These are phyloP conservation scores for Mesotaenium endlicherianum DNA, from an alignment of 139 green algal species.

Conservation along the genomic window DNA sequence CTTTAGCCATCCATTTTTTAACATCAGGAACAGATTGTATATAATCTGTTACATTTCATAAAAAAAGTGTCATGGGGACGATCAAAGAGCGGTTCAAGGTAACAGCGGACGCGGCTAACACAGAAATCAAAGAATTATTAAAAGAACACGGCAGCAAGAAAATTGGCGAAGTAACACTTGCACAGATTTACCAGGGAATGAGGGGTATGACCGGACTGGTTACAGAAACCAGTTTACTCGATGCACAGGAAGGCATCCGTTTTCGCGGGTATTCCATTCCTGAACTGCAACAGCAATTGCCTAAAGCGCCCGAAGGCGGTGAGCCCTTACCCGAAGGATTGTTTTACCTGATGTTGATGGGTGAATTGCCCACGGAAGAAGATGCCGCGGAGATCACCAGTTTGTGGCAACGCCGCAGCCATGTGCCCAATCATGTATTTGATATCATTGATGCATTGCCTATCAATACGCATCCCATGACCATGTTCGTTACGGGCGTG, in stretches of 20 bases:
- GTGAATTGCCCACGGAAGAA: slow-evolving; percentile 57
- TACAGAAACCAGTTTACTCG: slow-evolving; percentile 94
- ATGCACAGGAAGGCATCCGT: slow-evolving; percentile 93
- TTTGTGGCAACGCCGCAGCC: slow-evolving; percentile 58
- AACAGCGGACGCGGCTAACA: too few species aligned
- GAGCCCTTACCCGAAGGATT: slow-evolving; percentile 94
- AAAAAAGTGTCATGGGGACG: too few species aligned
- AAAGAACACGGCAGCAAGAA: too few species aligned
- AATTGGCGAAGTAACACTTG: too few species aligned
- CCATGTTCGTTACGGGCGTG: slow-evolving; percentile 72
- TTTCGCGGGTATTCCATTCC: slow-evolving; percentile 93
- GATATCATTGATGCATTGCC: slow-evolving; percentile 74
- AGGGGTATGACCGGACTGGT: slow-evolving; percentile 90
- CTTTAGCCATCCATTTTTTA: too few species aligned
- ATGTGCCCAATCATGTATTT: slow-evolving; percentile 61
- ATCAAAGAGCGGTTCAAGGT: too few species aligned
- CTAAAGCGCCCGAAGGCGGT: slow-evolving; percentile 65
- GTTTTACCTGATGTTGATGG: slow-evolving; percentile 94
- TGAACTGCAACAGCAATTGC: slow-evolving; percentile 84
- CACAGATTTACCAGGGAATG: too few species aligned
- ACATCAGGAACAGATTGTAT: too few species aligned
- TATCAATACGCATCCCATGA: slow-evolving; percentile 86
- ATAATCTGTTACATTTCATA: too few species aligned
- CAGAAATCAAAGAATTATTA: too few species aligned
- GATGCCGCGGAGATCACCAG: not conserved